Evolutionary conservation across 73 alveolate genomes (phyloP).

Genomic region (Urostyla sp.): DNA sequence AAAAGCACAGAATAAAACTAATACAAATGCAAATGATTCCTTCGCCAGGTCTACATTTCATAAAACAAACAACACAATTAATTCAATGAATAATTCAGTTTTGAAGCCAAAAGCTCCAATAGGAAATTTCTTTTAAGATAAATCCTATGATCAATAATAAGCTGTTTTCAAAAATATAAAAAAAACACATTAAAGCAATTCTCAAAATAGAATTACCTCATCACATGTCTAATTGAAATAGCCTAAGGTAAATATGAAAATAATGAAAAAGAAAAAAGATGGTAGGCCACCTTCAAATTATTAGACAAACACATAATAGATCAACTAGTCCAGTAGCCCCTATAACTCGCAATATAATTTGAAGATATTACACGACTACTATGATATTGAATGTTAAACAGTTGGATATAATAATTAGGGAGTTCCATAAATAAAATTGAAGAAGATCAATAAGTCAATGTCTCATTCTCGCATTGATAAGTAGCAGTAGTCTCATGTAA

Average conservation of each 20-base stretch:
- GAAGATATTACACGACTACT: constrained; percentile 29
- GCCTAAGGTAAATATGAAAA: too few relatives aligned
- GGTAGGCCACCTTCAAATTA: background rate
- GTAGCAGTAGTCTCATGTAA: too few relatives aligned
- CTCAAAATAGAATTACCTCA: background rate
- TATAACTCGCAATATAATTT: constrained; percentile 35
- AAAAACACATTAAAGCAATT: background rate
- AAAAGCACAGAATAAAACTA: too few relatives aligned
- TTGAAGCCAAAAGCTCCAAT: too few relatives aligned
- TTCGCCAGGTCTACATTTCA: too few relatives aligned
- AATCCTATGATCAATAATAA: too few relatives aligned
- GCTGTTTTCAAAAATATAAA: too few relatives aligned
- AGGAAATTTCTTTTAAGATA: too few relatives aligned
- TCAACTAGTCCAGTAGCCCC: background rate
- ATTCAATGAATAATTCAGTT: too few relatives aligned
- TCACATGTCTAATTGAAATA: too few relatives aligned
- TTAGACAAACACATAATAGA: background rate
- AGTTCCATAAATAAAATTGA: constrained; percentile 1
- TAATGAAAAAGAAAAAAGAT: background rate
- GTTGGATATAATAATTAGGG: constrained; percentile 19
- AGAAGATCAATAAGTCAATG: constrained; percentile 7
- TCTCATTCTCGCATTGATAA: too few relatives aligned
- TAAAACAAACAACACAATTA: too few relatives aligned
- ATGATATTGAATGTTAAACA: constrained; percentile 34
- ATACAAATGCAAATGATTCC: background rate